Evolutionary conservation across 1,139 yeast genomes (phyloP).

Genomic region (Candida tunisiensis): DNA sequence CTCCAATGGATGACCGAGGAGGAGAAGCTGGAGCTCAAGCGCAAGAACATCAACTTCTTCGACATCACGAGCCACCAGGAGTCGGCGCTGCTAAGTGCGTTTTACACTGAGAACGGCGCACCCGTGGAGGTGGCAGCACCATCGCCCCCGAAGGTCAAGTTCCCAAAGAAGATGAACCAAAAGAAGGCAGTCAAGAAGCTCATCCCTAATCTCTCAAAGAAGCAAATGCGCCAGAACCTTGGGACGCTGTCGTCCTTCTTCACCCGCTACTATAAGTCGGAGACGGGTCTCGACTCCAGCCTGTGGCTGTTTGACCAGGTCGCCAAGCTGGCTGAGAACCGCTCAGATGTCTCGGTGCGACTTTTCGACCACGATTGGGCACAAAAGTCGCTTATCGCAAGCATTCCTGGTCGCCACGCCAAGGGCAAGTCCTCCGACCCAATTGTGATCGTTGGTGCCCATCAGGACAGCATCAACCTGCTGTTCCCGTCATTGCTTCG

Average conservation of each 20-base stretch:
- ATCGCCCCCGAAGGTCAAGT: conserved; percentile 19
- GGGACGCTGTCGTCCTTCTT: conserved; percentile 51
- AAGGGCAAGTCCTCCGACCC: conserved; percentile 20
- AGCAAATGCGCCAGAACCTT: conserved; percentile 34
- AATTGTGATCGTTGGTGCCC: conserved; percentile 70
- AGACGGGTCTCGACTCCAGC: conserved; percentile 55
- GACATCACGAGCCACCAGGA: conserved; percentile 42
- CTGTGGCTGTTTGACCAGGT: conserved; percentile 47
- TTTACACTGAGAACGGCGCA: conserved; percentile 21
- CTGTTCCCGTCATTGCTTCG: conserved; percentile 49
- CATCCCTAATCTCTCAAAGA: conserved; percentile 26
- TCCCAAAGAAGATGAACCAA: conserved; percentile 34
- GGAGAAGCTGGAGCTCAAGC: conserved; percentile 37
- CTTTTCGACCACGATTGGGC: conserved; percentile 37
- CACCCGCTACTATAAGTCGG: conserved; percentile 70
- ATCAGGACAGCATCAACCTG: conserved; percentile 72
- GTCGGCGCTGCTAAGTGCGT: conserved; percentile 3
- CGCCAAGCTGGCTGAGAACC: conserved; percentile 20
- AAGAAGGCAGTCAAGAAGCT: conserved; percentile 25
- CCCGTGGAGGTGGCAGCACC: conserved; percentile 12
- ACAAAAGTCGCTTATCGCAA: conserved; percentile 39
- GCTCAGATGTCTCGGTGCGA: conserved; percentile 18
- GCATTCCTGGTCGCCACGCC: conserved; percentile 17
- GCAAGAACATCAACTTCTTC: conserved; percentile 42
- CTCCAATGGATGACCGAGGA: conserved; percentile 33